Percentiles rank a stretch among this genome's conserved stretches.
These are phyloP conservation scores for Galium porrigens DNA, from an alignment of 305 asterid genomes.

Conservation along the genomic window DNA sequence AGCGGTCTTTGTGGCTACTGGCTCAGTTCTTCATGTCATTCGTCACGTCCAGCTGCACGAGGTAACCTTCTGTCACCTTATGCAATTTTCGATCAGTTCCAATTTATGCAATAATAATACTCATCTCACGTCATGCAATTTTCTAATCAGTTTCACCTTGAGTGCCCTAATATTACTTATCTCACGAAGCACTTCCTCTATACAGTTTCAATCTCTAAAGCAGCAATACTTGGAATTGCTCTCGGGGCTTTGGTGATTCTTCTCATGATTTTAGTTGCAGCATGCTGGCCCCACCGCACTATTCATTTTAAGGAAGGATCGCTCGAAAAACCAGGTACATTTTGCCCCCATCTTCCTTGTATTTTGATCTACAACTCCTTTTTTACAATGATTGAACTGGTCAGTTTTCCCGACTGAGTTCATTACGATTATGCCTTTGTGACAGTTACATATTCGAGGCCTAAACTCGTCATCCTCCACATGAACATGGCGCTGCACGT, in stretches of 20 bases:
- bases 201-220: constrained; percentile 66
- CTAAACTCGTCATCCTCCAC: constrained; percentile 75
- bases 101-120: too few relatives aligned
- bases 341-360: background rate
- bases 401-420: background rate
- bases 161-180: background rate
- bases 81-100: background rate
- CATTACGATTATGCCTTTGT: background rate
- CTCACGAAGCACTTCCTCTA: background rate
- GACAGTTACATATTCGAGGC: constrained; percentile 31
- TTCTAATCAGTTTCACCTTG: too few relatives aligned
- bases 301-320: constrained; percentile 29
- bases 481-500: constrained; percentile 98
- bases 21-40: constrained; percentile 53
- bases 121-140: background rate
- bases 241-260: constrained; percentile 71
- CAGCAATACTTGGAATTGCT: constrained; percentile 94
- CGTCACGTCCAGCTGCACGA: constrained; percentile 44
- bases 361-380: background rate
- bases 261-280: constrained; percentile 44
- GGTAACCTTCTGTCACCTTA: constrained; percentile 22
- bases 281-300: constrained; percentile 39
- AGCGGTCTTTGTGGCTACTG: constrained; percentile 75
- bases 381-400: too few relatives aligned
- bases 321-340: constrained; percentile 37